phyloP scores from a whole-genome alignment of 805 yeast species.

The Pichia sporocuriosa region DNA sequence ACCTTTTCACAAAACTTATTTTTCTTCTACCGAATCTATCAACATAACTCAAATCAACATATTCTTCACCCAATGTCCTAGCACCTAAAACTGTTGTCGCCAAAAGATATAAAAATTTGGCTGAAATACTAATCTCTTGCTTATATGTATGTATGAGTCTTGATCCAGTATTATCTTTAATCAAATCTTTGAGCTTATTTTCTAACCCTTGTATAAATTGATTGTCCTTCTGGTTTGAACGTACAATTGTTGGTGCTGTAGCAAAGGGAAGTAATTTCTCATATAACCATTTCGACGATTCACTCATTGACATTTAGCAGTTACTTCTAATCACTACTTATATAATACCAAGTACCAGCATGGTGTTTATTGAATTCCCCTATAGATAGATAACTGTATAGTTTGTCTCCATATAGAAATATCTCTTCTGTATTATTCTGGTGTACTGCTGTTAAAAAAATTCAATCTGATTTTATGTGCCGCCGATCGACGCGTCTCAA shows the following conservation, averaged over 20 bases:
- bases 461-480: too few species aligned
- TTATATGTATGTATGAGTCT: constrained; percentile 59
- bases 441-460: background rate
- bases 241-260: constrained; percentile 82
- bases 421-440: background rate
- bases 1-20: constrained; percentile 38
- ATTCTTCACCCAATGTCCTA: constrained; percentile 90
- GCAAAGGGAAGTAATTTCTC: constrained; percentile 51
- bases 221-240: constrained; percentile 87
- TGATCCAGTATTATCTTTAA: constrained; percentile 52
- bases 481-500: too few species aligned
- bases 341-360: too few species aligned
- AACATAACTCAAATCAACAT: constrained; percentile 73
- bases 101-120: constrained; percentile 57
- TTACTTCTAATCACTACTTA: background rate
- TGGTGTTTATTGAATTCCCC: too few species aligned
- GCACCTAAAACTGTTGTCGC: constrained; percentile 72
- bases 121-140: constrained; percentile 50
- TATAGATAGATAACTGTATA: too few species aligned
- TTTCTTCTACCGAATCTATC: constrained; percentile 43
- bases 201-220: constrained; percentile 55
- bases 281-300: background rate
- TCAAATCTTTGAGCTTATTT: constrained; percentile 47
- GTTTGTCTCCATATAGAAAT: too few species aligned
- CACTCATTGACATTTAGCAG: background rate